Percentiles rank a stretch among this genome's conserved stretches.
These are phyloP conservation scores for Solanum phureja DNA, from an alignment of 257 asterid genomes.

Conservation along the genomic window DNA sequence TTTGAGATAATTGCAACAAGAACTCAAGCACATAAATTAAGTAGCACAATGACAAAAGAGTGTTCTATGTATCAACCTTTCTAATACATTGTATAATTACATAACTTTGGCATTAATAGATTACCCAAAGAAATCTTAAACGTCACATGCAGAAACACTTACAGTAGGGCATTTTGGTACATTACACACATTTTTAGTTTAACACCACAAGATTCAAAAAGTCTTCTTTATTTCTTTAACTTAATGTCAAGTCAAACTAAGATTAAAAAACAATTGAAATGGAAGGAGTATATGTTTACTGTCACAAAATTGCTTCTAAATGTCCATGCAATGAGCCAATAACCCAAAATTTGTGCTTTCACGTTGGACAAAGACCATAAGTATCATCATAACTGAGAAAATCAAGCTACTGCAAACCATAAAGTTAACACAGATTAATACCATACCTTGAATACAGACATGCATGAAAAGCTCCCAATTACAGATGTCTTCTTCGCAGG, in stretches of 20 bases:
- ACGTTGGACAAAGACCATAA: not conserved
- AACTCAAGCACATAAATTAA: not conserved
- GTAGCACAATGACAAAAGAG: not conserved
- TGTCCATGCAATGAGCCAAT: not conserved
- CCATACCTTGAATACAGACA: conserved; percentile 70
- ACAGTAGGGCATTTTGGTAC: not conserved
- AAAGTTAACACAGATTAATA: not conserved
- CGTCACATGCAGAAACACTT: not conserved
- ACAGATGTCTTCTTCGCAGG: conserved; percentile 45
- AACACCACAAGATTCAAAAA: not conserved
- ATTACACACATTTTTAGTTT: not conserved
- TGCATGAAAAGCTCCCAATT: conserved; percentile 35
- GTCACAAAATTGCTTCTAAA: not conserved
- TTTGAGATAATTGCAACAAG: not conserved
- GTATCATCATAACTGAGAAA: conserved; percentile 42
- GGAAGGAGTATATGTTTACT: not conserved
- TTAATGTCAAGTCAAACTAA: not conserved
- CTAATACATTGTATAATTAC: not conserved
- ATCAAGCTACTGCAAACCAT: not conserved
- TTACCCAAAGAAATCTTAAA: not conserved
- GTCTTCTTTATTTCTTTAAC: not conserved
- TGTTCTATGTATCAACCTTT: not conserved
- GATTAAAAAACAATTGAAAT: not conserved
- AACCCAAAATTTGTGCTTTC: not conserved
- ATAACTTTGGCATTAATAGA: not conserved